Evolutionary conservation across 2,329 filamentous ascomycete species (phyloP), one percentile per base, ranked within the genome.

Genomic region (Hortaea sp.): DNA sequence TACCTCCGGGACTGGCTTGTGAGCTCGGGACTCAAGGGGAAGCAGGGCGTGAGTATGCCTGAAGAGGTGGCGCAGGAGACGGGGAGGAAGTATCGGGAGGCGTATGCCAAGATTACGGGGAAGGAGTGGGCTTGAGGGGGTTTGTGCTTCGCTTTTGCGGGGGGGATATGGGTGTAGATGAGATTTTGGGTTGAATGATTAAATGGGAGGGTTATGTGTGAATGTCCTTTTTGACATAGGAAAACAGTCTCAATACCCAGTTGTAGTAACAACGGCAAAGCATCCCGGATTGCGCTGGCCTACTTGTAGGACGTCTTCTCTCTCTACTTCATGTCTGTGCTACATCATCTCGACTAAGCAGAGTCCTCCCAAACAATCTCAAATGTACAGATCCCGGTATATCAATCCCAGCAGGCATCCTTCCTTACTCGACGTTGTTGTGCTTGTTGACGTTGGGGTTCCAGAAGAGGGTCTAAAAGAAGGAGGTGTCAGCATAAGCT

Each of bases 391-490:
- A 20, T 20, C 20, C 20, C 20, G 20, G 20, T 20, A 4, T 20
- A 20, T 20, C 20, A 20, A 20, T 20, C 20, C 20, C 20, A 20
- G 20, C 32, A 35, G 4, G 32, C 32, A 35, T 9, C 9, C 32
- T 10, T 35, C 32, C n/a, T 12, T 35, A 35, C 53, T 60, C 58
- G 44, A 94, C 84, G 32, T 48, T 46, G 76, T 94, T 88, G 82
- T 97, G 88, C 76, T 94, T 90, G 82, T 97, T 97, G 76, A 95
- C 88, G 49, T 76, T 78, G 57, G 82, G 75, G 73, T 97, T 97
- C 92, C 92, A 98, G 84, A 75, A 75, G 39, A 69, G 60, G 44
- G 72, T 74, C 72, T 74, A 41, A 31, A 20, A 12, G 12, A 28
- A n/a, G 9, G 1, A 3, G 35, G 5, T 31, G 34, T 56, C 32